Evolutionary conservation across 306 rosid genomes (phyloP), one percentile per base, ranked within the genome.

Genomic region (Trifolium fragiferum): DNA sequence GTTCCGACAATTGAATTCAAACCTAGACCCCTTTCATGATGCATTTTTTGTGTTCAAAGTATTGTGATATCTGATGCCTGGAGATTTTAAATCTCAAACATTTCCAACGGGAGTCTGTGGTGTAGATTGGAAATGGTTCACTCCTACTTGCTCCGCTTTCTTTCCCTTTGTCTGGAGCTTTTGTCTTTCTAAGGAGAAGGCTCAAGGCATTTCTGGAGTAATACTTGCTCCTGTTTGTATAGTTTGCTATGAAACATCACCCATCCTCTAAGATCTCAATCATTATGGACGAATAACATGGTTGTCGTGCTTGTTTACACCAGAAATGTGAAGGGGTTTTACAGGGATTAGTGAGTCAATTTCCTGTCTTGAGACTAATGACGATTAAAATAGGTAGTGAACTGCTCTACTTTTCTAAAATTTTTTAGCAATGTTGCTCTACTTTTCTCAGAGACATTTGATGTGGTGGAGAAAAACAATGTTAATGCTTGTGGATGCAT

Each of bases 11-110:
- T n/a, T 55, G 47, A 66, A 54, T 72, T 54, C 69, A 20, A 41
- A 63, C 66, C 40, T 38, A 18, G 23, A 53, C 70, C 44, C 44
- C 53, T 49, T 69, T 69, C 13, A 16, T 33, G 76, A 53, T 8
- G 12, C 14, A 53, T 53, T 53, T 53, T 53, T 53, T 19, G 9
- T 53, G 20, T 8, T 13, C 59, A 9, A 18, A 19, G 27, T 53
- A 53, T 18, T 53, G 12, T 53, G 59, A 53, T 8, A 51, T 51
- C 21, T 49, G 55, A n/a, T 49, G 55, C 55, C 55, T 9, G 6
- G 4, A n/a, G 10, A 49, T 20, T 47, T 15, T 47, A 15, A 11
- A n/a, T 47, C 54, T 47, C 7, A n/a, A 5, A 47, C 54, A 47
- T 47, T 15, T 47, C 18, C 6, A 49, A 15, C 18, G 20, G 55